Evolutionary conservation across 1,139 yeast species (phyloP), one percentile per base, ranked within the genome.

Genomic region (Sugiyamaella neomexicana): DNA sequence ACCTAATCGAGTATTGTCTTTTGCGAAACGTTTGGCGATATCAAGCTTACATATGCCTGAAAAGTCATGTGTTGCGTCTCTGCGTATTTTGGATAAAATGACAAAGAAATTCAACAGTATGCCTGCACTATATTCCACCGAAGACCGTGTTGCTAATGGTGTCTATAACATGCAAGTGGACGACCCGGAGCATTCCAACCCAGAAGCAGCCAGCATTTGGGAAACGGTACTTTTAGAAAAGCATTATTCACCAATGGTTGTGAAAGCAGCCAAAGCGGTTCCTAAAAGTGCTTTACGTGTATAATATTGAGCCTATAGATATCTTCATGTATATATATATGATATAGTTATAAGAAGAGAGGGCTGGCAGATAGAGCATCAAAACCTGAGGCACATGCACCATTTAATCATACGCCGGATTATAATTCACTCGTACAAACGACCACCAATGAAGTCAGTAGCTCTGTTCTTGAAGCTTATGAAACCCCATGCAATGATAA

Each of bases 151-250:
- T 41, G 88, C 88, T 13, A 81, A 85, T 59, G 97, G 97, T 54
- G 75, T 78, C 5, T 85, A 86, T 65, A 81, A 83, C 36, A 77
- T 85, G 62, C 89, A 85, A 52, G 79, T 81, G 29, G 80, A 80
- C 45, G 85, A 81, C 48, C 81, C 89, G 8, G 89, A 86, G 62
- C 81, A 95, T 69, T 76, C 87, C 62, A 90, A 91, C 65, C 80
- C 96, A 2, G 91, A 85, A 50, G 95, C 95, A 12, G 95, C 97
- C 1, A 86, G 90, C 0, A 73, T 91, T 47, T 93, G 97, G 96
- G 98, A 93, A 67, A 82, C 83, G 53, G 84, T 85, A 2, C 71
- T 91, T 50, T 74, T 93, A 57, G 86, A 85, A 58, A 81, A 83
- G 58, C 98, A 93, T 69, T 93, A 87, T 68, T 81, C 89, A 60